A percentile compares a stretch with the other conserved stretches of the same genome.
These are phyloP conservation scores for Comarum palustre DNA, from an alignment of 306 rosid species.

Conservation along the genomic window DNA sequence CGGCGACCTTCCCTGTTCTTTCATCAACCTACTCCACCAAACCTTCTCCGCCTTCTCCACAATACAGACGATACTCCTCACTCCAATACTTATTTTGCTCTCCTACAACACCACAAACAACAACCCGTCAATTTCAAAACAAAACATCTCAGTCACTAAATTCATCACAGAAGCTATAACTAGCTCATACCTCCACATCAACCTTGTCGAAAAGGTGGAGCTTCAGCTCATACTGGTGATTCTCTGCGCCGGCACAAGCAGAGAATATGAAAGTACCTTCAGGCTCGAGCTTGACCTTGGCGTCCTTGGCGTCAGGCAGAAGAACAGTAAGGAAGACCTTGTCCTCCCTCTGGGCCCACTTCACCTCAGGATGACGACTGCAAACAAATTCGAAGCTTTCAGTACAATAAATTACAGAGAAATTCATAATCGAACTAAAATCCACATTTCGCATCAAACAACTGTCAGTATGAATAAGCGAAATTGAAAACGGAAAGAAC, in stretches of 20 bases:
- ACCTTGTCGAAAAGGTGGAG: slow-evolving; percentile 89
- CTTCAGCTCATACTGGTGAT: slow-evolving; percentile 62
- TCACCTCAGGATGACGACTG: slow-evolving; percentile 97
- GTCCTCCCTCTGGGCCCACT: slow-evolving; percentile 97
- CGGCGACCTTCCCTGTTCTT: slow-evolving; percentile 74
- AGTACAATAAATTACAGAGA: neutral
- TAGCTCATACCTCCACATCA: slow-evolving; percentile 63
- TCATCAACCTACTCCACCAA: slow-evolving; percentile 83
- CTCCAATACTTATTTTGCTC: slow-evolving; percentile 80
- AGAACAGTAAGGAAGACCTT: slow-evolving; percentile 81
- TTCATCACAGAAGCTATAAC: neutral
- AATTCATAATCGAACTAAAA: neutral
- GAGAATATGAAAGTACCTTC: slow-evolving; percentile 73
- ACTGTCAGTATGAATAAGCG: neutral
- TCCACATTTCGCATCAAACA: neutral
- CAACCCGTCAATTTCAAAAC: neutral
- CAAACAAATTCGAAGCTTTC: slow-evolving; percentile 1
- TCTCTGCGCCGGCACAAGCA: slow-evolving; percentile 69
- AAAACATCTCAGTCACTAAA: neutral
- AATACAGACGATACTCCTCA: slow-evolving; percentile 68
- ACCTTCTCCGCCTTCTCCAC: slow-evolving; percentile 76
- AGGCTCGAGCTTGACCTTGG: slow-evolving; percentile 86
- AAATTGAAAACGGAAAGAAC: neutral
- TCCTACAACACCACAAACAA: slow-evolving; percentile 41
- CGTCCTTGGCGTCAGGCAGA: slow-evolving; percentile 77